Base-by-base conservation (phyloP, 1,284 basidiomycete genomes). In the Microstroma glucosiphilum region DNA sequence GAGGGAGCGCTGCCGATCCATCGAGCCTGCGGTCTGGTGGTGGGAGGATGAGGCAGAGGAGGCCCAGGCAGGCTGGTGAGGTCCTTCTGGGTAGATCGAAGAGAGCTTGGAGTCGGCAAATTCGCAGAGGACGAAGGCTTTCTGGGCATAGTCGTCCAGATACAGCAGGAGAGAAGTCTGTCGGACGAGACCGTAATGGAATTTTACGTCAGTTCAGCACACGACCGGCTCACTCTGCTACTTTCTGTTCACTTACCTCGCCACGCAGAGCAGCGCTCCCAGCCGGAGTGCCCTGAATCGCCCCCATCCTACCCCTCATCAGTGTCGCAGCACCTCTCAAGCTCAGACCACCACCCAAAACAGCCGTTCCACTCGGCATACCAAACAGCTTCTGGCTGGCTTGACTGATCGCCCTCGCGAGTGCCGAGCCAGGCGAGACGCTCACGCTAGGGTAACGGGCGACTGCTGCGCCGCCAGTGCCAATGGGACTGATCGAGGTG, bases 31-130 rank as follows among this genome's bases (percentile, higher is more conserved):
- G 30, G 23, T 57, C 56, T 40, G 40, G 17, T 25, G n/a, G 53
- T 25, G 23, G 30, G 53, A 21, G 23, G 23, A n/a, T 6, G 53
- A 55, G 15, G 53, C 19, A n/a, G 23, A 23, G 7, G 41, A 17
- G 30, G 12, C 23, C 25, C 37, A 40, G n/a, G 40, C 26, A 12
- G 64, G 61, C 49, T 75, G 73, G 57, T 75, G 73, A 30, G 73
- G 72, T 0, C 73, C 73, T 6, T 61, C 80, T 86, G 90, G 55
- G 89, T 86, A 79, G 56, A 60, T 64, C 60, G 86, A 87, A 60
- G 90, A 87, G 66, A 94, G 88, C 85, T 92, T 90, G 78, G 89
- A 86, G 80, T 97, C 93, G 41, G 90, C 94, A 85, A 93, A 93
- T 68, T 90, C 88, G 59, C 89, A 89, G 60, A 97, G 82, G 42